Evolutionary conservation across 371 early-diverging fungal genomes (phyloP).

Genomic region (Mucor racemosus): DNA sequence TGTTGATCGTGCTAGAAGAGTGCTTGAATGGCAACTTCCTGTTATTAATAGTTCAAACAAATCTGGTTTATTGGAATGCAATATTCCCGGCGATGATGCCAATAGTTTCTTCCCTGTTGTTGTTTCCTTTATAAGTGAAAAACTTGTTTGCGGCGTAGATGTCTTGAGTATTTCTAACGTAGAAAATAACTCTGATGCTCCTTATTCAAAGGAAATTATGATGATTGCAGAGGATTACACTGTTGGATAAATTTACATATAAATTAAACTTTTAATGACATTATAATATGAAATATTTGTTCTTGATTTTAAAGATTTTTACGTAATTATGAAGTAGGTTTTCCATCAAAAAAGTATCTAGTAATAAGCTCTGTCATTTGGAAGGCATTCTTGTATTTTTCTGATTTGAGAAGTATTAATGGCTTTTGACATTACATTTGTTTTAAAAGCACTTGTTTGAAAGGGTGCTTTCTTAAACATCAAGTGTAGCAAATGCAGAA

Average conservation of each 20-base stretch:
- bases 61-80: constrained; percentile 88
- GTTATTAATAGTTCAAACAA: constrained; percentile 76
- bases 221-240: constrained; percentile 75
- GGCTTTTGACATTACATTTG: too few relatives aligned
- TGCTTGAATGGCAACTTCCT: constrained; percentile 89
- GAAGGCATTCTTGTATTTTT: too few relatives aligned
- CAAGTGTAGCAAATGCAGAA: too few relatives aligned
- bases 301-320: too few relatives aligned
- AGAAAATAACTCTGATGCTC: constrained; percentile 59
- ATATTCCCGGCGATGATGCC: constrained; percentile 78
- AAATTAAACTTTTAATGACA: not conserved
- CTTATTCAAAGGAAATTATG: constrained; percentile 69
- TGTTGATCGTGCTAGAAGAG: constrained; percentile 70
- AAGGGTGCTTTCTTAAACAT: too few relatives aligned
- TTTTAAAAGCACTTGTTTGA: too few relatives aligned
- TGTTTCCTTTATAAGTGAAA: constrained; percentile 76
- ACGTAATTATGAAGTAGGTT: too few relatives aligned
- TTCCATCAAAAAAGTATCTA: too few relatives aligned
- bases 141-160: constrained; percentile 77
- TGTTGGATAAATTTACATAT: constrained; percentile 57
- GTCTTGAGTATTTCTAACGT: constrained; percentile 61
- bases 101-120: constrained; percentile 90
- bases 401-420: too few relatives aligned
- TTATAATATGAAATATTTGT: not conserved
- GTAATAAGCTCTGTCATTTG: too few relatives aligned